Conservation (phyloP, 768 basidiomycete species). For the Thelephora aurantiotincta region DNA sequence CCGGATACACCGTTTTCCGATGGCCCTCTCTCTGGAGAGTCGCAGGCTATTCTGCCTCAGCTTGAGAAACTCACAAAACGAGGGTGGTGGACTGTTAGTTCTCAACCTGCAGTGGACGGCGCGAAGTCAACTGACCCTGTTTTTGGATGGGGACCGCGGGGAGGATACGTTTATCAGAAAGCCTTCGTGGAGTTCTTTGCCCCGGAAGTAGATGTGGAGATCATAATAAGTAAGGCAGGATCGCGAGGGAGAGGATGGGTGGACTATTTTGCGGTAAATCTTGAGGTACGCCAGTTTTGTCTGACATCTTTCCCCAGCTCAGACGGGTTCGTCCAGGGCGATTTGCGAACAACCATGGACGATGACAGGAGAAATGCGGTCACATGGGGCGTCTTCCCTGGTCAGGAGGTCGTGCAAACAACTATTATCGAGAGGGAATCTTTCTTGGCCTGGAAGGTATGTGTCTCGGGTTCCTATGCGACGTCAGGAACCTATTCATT, state of each 20-base stretch:
- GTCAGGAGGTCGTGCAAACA: constrained; percentile 89
- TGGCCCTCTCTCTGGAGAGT: constrained; percentile 69
- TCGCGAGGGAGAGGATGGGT: constrained; percentile 50
- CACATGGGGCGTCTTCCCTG: constrained; percentile 98
- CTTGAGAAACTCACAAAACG: constrained; percentile 61
- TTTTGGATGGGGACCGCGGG: constrained; percentile 87
- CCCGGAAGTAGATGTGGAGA: constrained; percentile 38
- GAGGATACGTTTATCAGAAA: constrained; percentile 96
- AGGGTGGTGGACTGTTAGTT: constrained; percentile 94
- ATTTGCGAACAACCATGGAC: constrained; percentile 65
- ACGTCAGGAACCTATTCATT: not conserved
- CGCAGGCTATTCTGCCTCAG: constrained; percentile 61
- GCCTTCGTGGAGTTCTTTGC: constrained; percentile 96
- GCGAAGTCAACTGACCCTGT: constrained; percentile 56
- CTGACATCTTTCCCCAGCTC: not conserved
- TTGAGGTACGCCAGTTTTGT: constrained; percentile 32
- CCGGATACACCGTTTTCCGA: constrained; percentile 82
- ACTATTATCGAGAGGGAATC: constrained; percentile 94
- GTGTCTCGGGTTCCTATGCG: constrained; percentile 7
- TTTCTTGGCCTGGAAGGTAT: constrained; percentile 93
- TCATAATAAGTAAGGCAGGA: constrained; percentile 42
- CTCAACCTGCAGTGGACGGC: constrained; percentile 88
- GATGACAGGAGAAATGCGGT: constrained; percentile 82
- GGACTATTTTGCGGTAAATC: constrained; percentile 78
- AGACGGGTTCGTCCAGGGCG: constrained; percentile 38